phyloP scores from a whole-genome alignment of 495 filamentous ascomycete species.

The Lasiosphaeris hirsuta region DNA sequence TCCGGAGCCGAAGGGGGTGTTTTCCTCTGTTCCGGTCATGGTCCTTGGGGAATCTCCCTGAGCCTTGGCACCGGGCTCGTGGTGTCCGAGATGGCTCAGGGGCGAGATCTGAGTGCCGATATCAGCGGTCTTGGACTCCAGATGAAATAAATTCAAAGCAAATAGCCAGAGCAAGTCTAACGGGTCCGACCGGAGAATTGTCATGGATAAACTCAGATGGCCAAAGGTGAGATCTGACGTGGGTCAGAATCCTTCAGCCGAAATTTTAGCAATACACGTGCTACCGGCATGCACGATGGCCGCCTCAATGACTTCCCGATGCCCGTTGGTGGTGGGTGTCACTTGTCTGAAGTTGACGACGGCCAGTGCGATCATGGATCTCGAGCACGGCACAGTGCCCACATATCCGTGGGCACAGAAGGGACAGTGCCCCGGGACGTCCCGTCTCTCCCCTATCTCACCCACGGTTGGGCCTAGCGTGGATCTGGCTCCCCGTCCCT shows the following conservation, averaged over 20 bases:
- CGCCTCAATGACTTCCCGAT: background rate
- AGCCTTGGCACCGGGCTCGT: conserved; percentile 64
- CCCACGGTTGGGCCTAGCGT: no score
- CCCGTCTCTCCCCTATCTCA: background rate
- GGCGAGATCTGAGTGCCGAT: conserved; percentile 46
- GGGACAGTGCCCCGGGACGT: conserved; percentile 1
- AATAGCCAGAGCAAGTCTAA: no score
- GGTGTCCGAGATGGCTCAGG: conserved; percentile 61
- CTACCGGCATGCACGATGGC: background rate
- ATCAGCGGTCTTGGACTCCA: conserved; percentile 27
- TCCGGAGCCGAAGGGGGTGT: conserved; percentile 57
- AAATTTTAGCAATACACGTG: conserved; percentile 9
- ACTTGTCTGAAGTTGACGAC: no score
- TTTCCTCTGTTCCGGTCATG: conserved; percentile 69
- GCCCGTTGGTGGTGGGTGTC: background rate
- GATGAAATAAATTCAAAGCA: no score
- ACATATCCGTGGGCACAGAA: no score
- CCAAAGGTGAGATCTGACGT: background rate
- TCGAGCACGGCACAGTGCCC: no score
- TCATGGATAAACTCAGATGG: conserved; percentile 6
- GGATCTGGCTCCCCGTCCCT: no score
- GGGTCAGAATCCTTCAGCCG: conserved; percentile 9
- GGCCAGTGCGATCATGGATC: no score
- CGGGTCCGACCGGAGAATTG: no score
- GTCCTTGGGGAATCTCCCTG: conserved; percentile 66